phyloP scores from a whole-genome alignment of 179 eudicot genomes.

The Spinacia oleracea region DNA sequence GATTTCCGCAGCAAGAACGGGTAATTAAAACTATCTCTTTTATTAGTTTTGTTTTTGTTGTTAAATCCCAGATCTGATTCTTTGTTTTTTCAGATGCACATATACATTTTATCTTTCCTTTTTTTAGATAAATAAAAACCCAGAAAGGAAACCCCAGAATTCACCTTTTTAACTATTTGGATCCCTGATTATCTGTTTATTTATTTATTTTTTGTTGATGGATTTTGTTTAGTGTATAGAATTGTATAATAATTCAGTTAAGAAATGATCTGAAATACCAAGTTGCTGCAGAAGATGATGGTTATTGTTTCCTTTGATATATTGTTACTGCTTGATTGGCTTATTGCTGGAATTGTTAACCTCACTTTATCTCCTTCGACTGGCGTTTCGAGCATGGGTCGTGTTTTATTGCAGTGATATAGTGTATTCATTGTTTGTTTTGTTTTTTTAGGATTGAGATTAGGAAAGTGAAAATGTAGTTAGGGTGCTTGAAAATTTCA shows the following conservation, averaged over 20 bases:
- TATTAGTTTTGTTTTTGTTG: neutral
- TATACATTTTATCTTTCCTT: neutral
- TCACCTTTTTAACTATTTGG: neutral
- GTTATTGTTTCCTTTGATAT: slow-evolving; percentile 16
- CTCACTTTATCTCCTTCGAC: neutral
- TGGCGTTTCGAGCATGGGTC: neutral
- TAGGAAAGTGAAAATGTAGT: no score
- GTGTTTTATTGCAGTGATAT: neutral
- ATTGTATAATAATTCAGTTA: no score
- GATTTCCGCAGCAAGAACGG: slow-evolving; percentile 70
- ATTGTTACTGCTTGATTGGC: neutral
- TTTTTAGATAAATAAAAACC: neutral
- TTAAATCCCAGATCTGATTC: slow-evolving; percentile 8
- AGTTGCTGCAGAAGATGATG: neutral
- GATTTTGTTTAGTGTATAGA: no score
- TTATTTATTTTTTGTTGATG: neutral
- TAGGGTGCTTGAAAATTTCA: no score
- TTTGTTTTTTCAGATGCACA: neutral
- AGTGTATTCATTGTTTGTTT: neutral
- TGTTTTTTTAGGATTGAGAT: no score
- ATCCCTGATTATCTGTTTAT: neutral
- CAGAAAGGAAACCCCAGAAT: neutral
- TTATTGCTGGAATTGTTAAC: neutral
- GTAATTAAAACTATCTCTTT: slow-evolving; percentile 42
- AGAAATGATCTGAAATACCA: neutral